Evolutionary conservation across 805 yeast species (phyloP).

Genomic region (Torulaspora quercuum): DNA sequence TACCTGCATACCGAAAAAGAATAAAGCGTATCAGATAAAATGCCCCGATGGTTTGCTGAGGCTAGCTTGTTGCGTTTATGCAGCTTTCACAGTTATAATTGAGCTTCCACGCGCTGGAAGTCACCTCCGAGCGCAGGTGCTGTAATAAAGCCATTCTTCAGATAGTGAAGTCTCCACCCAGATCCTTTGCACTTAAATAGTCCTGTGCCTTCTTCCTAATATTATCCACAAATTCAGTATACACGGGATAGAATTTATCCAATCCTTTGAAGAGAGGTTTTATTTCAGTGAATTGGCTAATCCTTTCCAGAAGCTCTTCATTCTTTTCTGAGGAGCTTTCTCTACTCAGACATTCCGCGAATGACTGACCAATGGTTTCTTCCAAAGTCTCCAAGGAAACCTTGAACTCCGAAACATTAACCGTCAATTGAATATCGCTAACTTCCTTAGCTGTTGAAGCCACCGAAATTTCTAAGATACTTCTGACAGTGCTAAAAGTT

Average conservation of each 20-base stretch:
- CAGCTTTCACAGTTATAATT: no score
- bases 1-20: no score
- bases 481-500: conserved; percentile 44
- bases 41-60: no score
- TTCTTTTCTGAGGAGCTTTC: conserved; percentile 28
- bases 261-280: conserved; percentile 53
- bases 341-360: conserved; percentile 33
- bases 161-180: conserved; percentile 19
- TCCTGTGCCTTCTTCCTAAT: conserved; percentile 39
- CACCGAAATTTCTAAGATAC: conserved; percentile 37
- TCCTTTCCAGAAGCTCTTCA: conserved; percentile 40
- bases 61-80: no score
- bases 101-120: no score
- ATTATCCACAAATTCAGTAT: conserved; percentile 46
- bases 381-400: conserved; percentile 44
- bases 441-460: conserved; percentile 6
- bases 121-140: no score
- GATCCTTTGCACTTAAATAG: conserved; percentile 33
- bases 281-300: conserved; percentile 47
- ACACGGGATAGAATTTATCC: conserved; percentile 48
- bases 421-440: conserved; percentile 7
- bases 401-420: conserved; percentile 34
- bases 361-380: conserved; percentile 44
- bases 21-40: no score
- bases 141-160: neutral